These are phyloP conservation scores for Quercus aquifolioides DNA, from an alignment of 306 rosid species.

Conservation along the genomic window DNA sequence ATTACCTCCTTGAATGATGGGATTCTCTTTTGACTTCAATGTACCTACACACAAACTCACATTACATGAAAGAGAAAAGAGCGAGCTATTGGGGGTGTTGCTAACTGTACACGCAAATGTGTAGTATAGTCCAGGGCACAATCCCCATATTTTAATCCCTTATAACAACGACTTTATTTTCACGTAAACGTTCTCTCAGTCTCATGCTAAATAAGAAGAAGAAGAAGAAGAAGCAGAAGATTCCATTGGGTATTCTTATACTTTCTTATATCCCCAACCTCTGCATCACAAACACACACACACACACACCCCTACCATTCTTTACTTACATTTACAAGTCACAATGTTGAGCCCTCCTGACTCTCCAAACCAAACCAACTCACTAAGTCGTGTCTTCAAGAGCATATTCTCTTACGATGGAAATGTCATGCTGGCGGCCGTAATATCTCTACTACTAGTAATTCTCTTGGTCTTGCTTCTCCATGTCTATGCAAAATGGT, in stretches of 20 bases:
- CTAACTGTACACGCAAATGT: conserved; percentile 55
- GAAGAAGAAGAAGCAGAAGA: conserved; percentile 6
- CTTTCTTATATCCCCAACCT: conserved; percentile 5
- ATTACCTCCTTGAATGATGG: conserved; percentile 50
- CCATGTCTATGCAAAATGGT: conserved; percentile 86
- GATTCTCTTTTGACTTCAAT: conserved; percentile 57
- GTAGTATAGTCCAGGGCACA: conserved; percentile 25
- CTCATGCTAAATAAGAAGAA: conserved; percentile 8
- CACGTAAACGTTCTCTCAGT: conserved; percentile 25
- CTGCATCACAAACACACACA: neutral
- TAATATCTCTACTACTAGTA: conserved; percentile 70
- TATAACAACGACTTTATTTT: conserved; percentile 29
- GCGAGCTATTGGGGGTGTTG: conserved; percentile 11
- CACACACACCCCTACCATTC: neutral
- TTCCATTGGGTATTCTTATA: neutral
- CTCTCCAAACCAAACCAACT: conserved; percentile 21
- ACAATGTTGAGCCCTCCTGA: conserved; percentile 34
- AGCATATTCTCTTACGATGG: conserved; percentile 69
- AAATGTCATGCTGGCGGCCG: conserved; percentile 81
- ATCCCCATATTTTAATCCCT: conserved; percentile 23
- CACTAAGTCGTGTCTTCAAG: conserved; percentile 41
- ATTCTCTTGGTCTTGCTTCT: conserved; percentile 90
- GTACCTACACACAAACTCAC: neutral
- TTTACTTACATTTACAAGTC: neutral
- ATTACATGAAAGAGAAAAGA: neutral